Evolutionary conservation across 257 asterid species (phyloP), one percentile per base, ranked within the genome.

Genomic region (Nicotiana attenuata): DNA sequence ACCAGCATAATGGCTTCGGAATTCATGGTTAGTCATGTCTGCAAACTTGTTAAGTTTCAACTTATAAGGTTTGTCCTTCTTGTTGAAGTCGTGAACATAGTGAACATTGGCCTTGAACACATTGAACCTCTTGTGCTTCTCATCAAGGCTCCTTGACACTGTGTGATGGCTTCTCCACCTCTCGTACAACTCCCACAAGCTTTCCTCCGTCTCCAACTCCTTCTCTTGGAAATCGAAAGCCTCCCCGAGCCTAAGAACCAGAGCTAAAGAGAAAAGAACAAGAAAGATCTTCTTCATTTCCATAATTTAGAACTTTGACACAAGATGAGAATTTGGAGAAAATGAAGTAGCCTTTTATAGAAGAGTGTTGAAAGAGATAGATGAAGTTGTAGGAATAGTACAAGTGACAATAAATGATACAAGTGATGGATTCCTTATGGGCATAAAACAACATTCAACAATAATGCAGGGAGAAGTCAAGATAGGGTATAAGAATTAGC

Each of bases 141-240:
- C 97, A 13, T 89, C 89, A 2, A 91, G 47, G 52, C 90, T 93
- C 38, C 87, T 94, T 1, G 98, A 85, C 56, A 93, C 91, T 0
- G 96, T 92, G 86, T 94, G 98, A 87, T 90, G 91, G 89, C 93
- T 92, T 84, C 98, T 86, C 98, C 98, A 93, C 85, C 98, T 87
- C 87, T 93, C 97, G 77, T 94, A 94, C 86, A 94, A 61, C 14
- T 85, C 92, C 97, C 96, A 94, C 80, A 94, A 77, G 10, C 86
- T 85, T 65, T 94, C 97, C 75, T 93, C 97, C 0, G 93, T 93
- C 71, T 94, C 98, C 66, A 94, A 79, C 68, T 93, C 97, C 28
- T 78, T 81, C 82, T 92, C 97, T 3, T 90, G 92, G 89, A 88
- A 94, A 85, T 93, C 93, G 20, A 93, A 93, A 76, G 97, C 78